phyloP scores from a whole-genome alignment of 495 filamentous ascomycete species.

The Daldinia decipiens region DNA sequence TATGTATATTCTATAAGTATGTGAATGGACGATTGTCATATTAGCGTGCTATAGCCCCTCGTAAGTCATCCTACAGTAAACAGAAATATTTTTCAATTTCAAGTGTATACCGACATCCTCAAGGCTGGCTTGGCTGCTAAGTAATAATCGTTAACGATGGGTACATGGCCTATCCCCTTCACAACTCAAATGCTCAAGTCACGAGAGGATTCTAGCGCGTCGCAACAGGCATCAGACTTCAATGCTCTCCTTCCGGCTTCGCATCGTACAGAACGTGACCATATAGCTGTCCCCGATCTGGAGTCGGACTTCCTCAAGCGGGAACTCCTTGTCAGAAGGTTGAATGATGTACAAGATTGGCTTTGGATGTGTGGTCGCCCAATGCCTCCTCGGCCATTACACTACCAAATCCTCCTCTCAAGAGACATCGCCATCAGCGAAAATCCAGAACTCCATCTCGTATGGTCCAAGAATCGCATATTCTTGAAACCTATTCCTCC shows the following conservation, averaged over 20 bases:
- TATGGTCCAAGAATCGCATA: conserved; percentile 54
- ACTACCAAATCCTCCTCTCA: conserved; percentile 56
- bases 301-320: conserved; percentile 33
- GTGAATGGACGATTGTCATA: conserved; percentile 6
- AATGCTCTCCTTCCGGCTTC: conserved; percentile 44
- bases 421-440: conserved; percentile 58
- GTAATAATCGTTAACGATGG: conserved; percentile 25
- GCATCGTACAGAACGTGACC: conserved; percentile 38
- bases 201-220: neutral
- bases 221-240: conserved; percentile 15
- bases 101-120: conserved; percentile 3
- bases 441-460: conserved; percentile 54
- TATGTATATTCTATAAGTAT: neutral
- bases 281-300: conserved; percentile 38
- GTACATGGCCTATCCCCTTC: conserved; percentile 31
- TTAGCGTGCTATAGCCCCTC: neutral
- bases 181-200: conserved; percentile 33
- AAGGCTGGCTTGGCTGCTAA: neutral
- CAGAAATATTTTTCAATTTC: neutral
- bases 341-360: conserved; percentile 51
- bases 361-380: conserved; percentile 64
- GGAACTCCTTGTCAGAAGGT: conserved; percentile 48
- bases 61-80: neutral
- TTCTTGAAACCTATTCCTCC: conserved; percentile 60
- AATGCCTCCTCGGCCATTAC: conserved; percentile 58